phyloP scores from a whole-genome alignment of 1,284 basidiomycete genomes.

The Sporisorium scitamineum region DNA sequence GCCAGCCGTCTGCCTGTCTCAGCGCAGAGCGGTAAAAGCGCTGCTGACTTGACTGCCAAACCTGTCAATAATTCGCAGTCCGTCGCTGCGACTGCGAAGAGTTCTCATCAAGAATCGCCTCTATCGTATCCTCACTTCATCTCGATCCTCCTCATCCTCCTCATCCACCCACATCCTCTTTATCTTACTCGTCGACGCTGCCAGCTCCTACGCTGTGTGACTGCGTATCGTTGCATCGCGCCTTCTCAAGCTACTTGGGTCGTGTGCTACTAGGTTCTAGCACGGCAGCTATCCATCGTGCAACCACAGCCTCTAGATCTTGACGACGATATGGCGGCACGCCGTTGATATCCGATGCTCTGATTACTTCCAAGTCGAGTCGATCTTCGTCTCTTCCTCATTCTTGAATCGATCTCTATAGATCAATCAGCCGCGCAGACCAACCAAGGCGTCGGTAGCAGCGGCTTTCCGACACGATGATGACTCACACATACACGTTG shows the following conservation, averaged over 20 bases:
- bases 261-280: not conserved
- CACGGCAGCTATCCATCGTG: not conserved
- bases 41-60: too few relatives aligned
- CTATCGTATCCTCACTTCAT: too few relatives aligned
- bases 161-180: not conserved
- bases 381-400: not conserved
- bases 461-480: constrained; percentile 10
- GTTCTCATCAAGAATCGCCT: too few relatives aligned
- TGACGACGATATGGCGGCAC: constrained; percentile 3
- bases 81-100: too few relatives aligned
- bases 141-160: not conserved
- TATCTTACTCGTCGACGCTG: not conserved
- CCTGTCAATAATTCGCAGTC: not conserved
- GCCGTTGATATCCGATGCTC: not conserved
- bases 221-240: not conserved
- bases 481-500: not conserved
- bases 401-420: not conserved
- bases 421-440: not conserved
- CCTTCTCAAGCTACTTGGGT: not conserved
- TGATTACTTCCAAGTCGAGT: constrained; percentile 1
- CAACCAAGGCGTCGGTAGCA: not conserved
- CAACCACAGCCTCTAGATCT: not conserved
- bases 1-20: too few relatives aligned
- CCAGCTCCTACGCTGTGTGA: not conserved
- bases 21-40: too few relatives aligned